Conservation (phyloP, 2,329 filamentous ascomycete genomes). For the Penicillium concentricum region DNA sequence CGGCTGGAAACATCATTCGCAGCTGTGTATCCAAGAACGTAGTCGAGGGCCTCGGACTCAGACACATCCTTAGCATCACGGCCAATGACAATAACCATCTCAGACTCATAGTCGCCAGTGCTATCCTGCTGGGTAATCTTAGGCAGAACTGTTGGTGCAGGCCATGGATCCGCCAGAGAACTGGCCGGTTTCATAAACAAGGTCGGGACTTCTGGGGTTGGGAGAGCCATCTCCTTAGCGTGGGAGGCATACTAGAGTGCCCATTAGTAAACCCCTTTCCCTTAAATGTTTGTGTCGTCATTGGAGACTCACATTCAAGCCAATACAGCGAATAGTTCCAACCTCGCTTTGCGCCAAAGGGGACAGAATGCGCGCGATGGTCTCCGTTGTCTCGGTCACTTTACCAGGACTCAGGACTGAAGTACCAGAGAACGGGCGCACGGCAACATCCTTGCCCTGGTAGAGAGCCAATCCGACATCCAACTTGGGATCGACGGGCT, state of each 20-base stretch:
- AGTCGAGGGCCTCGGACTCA: constrained; percentile 57
- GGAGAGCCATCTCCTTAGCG: constrained; percentile 53
- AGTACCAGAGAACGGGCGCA: constrained; percentile 57
- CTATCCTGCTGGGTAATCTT: constrained; percentile 54
- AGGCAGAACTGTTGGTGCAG: constrained; percentile 52
- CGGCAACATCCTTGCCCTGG: constrained; percentile 56
- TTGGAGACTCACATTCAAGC: constrained; percentile 49
- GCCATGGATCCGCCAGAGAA: constrained; percentile 55
- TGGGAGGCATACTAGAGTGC: constrained; percentile 47
- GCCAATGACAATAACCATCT: constrained; percentile 58
- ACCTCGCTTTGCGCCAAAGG: constrained; percentile 51
- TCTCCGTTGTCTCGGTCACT: constrained; percentile 45
- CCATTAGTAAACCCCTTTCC: background rate
- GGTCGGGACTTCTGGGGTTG: constrained; percentile 55
- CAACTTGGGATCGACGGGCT: constrained; percentile 53
- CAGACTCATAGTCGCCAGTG: constrained; percentile 60
- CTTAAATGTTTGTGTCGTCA: background rate
- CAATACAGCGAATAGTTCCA: constrained; percentile 60
- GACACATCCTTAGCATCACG: constrained; percentile 55
- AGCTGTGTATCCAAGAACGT: constrained; percentile 63
- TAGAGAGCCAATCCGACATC: constrained; percentile 60
- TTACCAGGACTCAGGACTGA: constrained; percentile 58
- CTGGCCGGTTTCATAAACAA: constrained; percentile 60
- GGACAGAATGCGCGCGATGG: constrained; percentile 48
- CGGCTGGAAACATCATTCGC: constrained; percentile 64